Evolutionary conservation across 148 eudicot genomes (phyloP), one percentile per base, ranked within the genome.

Genomic region (Nepenthes gracilis): DNA sequence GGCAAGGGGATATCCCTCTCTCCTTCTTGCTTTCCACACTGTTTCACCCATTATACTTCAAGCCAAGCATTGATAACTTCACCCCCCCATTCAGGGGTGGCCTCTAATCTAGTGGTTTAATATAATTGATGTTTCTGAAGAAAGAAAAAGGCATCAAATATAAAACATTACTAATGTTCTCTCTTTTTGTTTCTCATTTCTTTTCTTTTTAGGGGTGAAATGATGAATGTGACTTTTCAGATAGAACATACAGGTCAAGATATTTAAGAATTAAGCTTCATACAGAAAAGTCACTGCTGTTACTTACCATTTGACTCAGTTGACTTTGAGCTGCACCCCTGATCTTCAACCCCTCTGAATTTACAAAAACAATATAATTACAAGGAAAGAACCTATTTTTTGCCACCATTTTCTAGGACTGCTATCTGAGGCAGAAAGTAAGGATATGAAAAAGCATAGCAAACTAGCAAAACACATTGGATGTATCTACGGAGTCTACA

Each of bases 301-400:
- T 55, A 49, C 70, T 68, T 75, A 81, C 88, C 82, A 61, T 66
- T 23, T 50, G 59, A 66, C 58, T 67, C 61, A 59, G 61, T 67
- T 45, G 50, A 59, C 57, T 69, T 77, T 57, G 37, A 43, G 57
- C 54, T 56, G 69, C 33, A 63, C 56, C 73, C 63, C 51, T 70
- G 67, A 53, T 48, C 69, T 62, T 70, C 70, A 53, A 72, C 54
- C 61, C 68, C 75, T 72, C 88, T 83, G 80, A 13, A 59, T 59
- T 32, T 9, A 49, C 43, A 49, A 15, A 12, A 6, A 6, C 32
- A 12, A 61, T 47, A 4, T n/a, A 15, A 49, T 12, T 12, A 61
- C 12, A 38, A 61, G 2, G 35, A 61, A 47, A 33, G 7, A 36
- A 49, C 53, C 35, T n/a, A 34, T 36, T 33, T 4, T 34, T 33